phyloP scores from a whole-genome alignment of 768 basidiomycete species.

The Trametes cinnabarina region DNA sequence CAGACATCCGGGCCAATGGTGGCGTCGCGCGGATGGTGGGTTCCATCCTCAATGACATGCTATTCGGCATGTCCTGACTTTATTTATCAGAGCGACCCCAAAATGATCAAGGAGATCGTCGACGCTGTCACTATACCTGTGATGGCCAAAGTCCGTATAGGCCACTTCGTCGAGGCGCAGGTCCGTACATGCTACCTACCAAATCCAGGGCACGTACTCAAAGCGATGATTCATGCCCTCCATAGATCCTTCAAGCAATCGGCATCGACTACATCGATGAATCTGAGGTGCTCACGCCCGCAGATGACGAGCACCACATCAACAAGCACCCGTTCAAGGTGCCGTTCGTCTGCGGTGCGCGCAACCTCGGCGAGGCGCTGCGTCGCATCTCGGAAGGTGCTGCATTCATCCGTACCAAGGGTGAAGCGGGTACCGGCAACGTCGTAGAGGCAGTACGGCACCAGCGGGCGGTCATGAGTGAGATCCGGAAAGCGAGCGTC shows the following conservation, averaged over 20 bases:
- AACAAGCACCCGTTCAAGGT: slow-evolving; percentile 95
- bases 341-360: slow-evolving; percentile 95
- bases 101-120: slow-evolving; percentile 95
- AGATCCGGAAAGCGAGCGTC: slow-evolving; percentile 80
- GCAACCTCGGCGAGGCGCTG: slow-evolving; percentile 93
- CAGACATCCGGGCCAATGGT: slow-evolving; percentile 88
- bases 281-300: slow-evolving; percentile 91
- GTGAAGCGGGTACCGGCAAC: slow-evolving; percentile 86
- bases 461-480: slow-evolving; percentile 75
- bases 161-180: slow-evolving; percentile 97
- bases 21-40: slow-evolving; percentile 95
- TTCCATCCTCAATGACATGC: background rate
- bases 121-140: slow-evolving; percentile 95
- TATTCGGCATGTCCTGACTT: background rate
- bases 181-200: slow-evolving; percentile 36
- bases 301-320: slow-evolving; percentile 95
- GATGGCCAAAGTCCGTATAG: slow-evolving; percentile 95
- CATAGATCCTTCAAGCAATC: slow-evolving; percentile 85
- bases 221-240: background rate
- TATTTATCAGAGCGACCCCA: slow-evolving; percentile 73
- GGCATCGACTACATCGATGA: slow-evolving; percentile 98
- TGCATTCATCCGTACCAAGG: slow-evolving; percentile 98
- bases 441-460: slow-evolving; percentile 95
- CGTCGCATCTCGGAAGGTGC: slow-evolving; percentile 97
- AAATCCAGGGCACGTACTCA: background rate